Conservation (phyloP, 208 protist genomes). For the Leishmania mexicana region DNA sequence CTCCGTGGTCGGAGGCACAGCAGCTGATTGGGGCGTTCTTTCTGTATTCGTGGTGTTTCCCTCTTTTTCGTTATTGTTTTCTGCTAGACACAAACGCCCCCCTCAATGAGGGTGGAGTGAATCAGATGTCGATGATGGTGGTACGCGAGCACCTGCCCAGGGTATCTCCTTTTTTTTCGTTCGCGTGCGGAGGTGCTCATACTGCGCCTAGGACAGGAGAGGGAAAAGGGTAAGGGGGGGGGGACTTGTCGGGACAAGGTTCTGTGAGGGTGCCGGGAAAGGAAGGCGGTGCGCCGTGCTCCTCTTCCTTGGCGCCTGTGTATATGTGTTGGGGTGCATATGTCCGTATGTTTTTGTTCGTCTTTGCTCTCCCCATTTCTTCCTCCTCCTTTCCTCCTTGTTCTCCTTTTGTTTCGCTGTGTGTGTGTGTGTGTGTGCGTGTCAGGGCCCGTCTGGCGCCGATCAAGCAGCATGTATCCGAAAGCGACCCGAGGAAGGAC, state of each 20-base stretch:
- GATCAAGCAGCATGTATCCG: not conserved
- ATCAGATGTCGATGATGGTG: not conserved
- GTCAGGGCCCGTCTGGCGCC: not conserved
- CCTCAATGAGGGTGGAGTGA: not conserved
- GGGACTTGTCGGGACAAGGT: not conserved
- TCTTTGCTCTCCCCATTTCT: slow-evolving; percentile 5
- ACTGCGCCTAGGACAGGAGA: not conserved
- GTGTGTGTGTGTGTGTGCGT: not conserved
- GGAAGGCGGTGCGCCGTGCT: not conserved
- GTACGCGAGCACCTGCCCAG: not conserved
- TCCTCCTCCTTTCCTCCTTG: not conserved
- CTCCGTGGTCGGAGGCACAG: not conserved
- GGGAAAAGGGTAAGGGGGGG: not conserved
- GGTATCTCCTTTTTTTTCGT: not conserved
- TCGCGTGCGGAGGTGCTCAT: not conserved
- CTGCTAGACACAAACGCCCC: not conserved
- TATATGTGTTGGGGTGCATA: not conserved
- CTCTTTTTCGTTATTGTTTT: not conserved
- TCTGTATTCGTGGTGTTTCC: not conserved
- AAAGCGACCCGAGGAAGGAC: not conserved
- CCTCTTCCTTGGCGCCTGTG: not conserved
- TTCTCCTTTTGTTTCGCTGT: slow-evolving; percentile 25
- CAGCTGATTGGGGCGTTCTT: not conserved
- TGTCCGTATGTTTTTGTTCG: slow-evolving; percentile 16
- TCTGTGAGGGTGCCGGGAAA: not conserved